Percentiles rank a stretch among this genome's conserved stretches.
Evolutionary conservation across 148 eudicot species (phyloP).

Genomic region (Amaranthus cruentus): DNA sequence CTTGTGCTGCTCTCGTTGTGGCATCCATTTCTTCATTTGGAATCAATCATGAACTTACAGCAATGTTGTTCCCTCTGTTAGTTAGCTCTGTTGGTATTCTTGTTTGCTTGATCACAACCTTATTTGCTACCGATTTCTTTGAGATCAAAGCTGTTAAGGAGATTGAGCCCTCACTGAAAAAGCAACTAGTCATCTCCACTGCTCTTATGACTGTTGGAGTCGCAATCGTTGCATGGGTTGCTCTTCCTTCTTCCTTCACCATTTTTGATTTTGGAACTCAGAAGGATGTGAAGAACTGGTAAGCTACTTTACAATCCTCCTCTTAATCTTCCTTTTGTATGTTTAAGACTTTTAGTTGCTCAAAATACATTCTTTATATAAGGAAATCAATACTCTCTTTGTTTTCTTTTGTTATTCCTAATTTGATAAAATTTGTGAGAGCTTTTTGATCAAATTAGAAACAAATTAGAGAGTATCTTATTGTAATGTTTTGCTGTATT

Average conservation of each 20-base stretch:
- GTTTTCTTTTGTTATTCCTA: no score
- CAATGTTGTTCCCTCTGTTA: slow-evolving; percentile 70
- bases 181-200: no score
- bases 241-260: slow-evolving; percentile 75
- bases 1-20: slow-evolving; percentile 95
- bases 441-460: no score
- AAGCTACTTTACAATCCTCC: slow-evolving; percentile 13
- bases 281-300: slow-evolving; percentile 85
- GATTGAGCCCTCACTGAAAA: no score
- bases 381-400: no score
- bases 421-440: no score
- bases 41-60: slow-evolving; percentile 67
- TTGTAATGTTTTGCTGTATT: no score
- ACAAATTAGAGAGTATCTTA: no score
- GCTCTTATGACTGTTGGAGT: no score
- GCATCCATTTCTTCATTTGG: slow-evolving; percentile 92
- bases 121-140: slow-evolving; percentile 87
- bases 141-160: slow-evolving; percentile 21
- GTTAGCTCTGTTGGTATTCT: slow-evolving; percentile 74
- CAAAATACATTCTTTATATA: no score
- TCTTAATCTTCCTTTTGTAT: background rate
- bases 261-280: slow-evolving; percentile 77
- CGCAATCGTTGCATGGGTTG: slow-evolving; percentile 44
- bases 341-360: background rate
- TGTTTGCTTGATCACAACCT: slow-evolving; percentile 81